Evolutionary conservation across 352 stramenopile species (phyloP), one percentile per base, ranked within the genome.

Genomic region (Phytophthora ramorum): DNA sequence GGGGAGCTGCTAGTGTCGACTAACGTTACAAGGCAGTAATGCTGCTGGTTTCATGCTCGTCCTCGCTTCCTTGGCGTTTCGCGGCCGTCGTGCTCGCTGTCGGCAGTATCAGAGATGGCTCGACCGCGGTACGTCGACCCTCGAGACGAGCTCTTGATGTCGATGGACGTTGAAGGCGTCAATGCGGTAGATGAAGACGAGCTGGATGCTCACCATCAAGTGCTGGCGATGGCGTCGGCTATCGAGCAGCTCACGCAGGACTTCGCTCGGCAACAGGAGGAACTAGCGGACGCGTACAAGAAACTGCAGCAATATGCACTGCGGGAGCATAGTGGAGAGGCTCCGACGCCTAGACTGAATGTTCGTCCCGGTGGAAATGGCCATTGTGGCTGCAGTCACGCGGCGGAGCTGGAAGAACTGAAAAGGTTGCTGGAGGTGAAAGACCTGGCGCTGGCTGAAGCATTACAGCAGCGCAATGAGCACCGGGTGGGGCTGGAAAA

Each of bases 231-330:
- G 80, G 78, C 78, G n/a, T 45, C 51, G 38, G 84, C 79, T 26
- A 88, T 91, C 30, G 82, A 85, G 53, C 76, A 82, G 40, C 78
- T 91, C 66, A 79, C 74, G 45, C 66, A 73, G 12, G 78, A 91
- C 60, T 91, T 87, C 48, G 78, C 83, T 64, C 60, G 69, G 10
- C 71, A 88, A 26, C 79, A 91, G 54, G 68, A 76, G 19, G 79
- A 89, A 45, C 55, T 91, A 16, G 45, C 76, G 20, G 62, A 67
- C 13, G 81, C 79, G 17, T 91, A 91, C 64, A 76, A 76, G 64
- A 81, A 69, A 54, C 55, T 91, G n/a, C 67, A 85, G 20, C 67
- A 83, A 56, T 81, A 84, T 44, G 35, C 50, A 32, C 19, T 69
- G 35, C 28, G 28, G 14, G 51, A 71, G 8, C 43, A 57, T 22